Base-by-base conservation (phyloP, 2,329 filamentous ascomycete species). In the Coniosporium tulheliwenetii region DNA sequence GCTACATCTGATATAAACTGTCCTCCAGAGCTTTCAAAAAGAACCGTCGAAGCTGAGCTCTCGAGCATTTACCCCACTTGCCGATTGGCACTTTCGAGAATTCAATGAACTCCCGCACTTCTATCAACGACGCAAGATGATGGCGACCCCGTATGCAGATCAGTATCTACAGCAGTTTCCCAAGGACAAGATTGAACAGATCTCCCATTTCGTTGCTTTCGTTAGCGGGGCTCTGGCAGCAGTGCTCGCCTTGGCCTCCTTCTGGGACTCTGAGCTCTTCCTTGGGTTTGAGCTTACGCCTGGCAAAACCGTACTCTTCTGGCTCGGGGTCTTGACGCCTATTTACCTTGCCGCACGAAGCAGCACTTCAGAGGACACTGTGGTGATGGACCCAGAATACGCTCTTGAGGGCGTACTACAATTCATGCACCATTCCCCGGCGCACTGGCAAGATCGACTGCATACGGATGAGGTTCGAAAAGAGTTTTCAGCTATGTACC, bases 21-120 rank as follows among this genome's bases (percentile, higher is more conserved):
- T 9, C 32, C 9, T 32, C 2, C 44, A 85, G 81, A 89, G 98
- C 66, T 95, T 93, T 55, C 86, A 94, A 61, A 93, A 87, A 54
- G 93, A 95, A 46, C 89, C 85, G 0, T 78, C 85, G 1, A 79
- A 86, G 46, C 74, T 94, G 32, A 82, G 84, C n/a, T 81, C 85
- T 12, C 78, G 91, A 34, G 80, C 86, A 48, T 98, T 95, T 56
- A 96, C 89, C 0, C 84, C 86, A 1, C 73, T 94, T 39, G 91
- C 91, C 0, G 83, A 94, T 57, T 98, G 91, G 91, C 96, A 95
- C 53, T 95, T 98, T 47, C 80, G 91, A 38, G 89, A 96, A 57
- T 98, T 96, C 70, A 98, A 98, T 53, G 91, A 98, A 59, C 70
- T 98, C 1, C 81, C 81, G 42, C 91, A 98, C 59, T 70, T 96